Evolutionary conservation across 257 asterid species (phyloP).

Genomic region (Coffea canephora): DNA sequence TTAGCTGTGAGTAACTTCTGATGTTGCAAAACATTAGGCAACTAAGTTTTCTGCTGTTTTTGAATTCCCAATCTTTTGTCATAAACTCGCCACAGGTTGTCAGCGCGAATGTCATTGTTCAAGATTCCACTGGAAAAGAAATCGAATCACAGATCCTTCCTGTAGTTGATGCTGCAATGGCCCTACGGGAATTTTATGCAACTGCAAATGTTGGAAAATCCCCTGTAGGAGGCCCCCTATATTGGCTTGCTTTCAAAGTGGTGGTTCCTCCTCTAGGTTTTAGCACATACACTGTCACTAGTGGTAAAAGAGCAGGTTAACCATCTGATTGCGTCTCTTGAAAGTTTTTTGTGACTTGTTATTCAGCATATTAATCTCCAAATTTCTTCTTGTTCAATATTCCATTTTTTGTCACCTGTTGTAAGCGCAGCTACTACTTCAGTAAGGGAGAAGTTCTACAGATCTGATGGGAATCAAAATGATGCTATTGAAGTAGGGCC

Average conservation of each 20-base stretch:
- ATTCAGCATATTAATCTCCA: slow-evolving; percentile 1
- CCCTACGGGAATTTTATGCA: slow-evolving; percentile 50
- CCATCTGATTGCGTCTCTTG: slow-evolving; percentile 20
- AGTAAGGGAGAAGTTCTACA: slow-evolving; percentile 29
- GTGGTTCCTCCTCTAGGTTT: slow-evolving; percentile 84
- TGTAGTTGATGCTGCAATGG: slow-evolving; percentile 53
- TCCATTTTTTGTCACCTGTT: slow-evolving; percentile 6
- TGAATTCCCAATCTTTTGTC: slow-evolving; percentile 5
- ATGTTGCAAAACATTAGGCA: neutral
- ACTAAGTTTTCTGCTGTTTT: neutral
- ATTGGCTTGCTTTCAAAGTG: slow-evolving; percentile 83
- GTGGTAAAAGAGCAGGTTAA: slow-evolving; percentile 49
- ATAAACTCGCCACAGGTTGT: slow-evolving; percentile 56
- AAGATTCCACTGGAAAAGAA: slow-evolving; percentile 69
- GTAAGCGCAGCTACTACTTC: slow-evolving; percentile 47
- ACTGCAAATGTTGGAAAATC: slow-evolving; percentile 60
- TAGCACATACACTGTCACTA: slow-evolving; percentile 61
- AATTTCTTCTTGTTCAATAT: neutral
- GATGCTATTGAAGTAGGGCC: slow-evolving; percentile 65
- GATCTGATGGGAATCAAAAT: slow-evolving; percentile 39
- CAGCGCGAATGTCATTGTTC: slow-evolving; percentile 52
- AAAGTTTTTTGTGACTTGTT: neutral
- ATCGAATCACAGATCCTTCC: slow-evolving; percentile 73
- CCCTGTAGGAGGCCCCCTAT: slow-evolving; percentile 43
- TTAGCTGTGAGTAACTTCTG: neutral